phyloP scores from a whole-genome alignment of 2,329 filamentous ascomycete genomes.

The Claviceps fusiformis region DNA sequence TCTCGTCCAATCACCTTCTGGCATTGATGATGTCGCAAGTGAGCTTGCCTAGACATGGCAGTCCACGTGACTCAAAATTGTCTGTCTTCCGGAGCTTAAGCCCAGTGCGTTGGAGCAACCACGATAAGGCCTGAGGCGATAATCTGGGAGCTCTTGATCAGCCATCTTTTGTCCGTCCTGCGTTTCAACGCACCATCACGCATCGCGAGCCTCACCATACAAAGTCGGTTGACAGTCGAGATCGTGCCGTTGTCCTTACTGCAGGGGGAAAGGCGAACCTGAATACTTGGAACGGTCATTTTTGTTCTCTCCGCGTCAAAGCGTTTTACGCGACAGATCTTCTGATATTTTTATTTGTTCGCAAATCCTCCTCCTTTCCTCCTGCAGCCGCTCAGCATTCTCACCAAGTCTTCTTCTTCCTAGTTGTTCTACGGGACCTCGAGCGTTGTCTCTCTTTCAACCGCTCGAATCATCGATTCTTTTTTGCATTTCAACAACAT shows the following conservation, averaged over 20 bases:
- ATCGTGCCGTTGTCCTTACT: neutral
- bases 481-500: neutral
- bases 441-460: neutral
- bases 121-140: conserved; percentile 6
- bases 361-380: neutral
- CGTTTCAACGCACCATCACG: neutral
- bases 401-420: neutral
- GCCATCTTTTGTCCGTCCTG: conserved; percentile 1
- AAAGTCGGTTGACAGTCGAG: neutral
- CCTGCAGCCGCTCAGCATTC: neutral
- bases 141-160: conserved; percentile 4
- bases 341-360: neutral
- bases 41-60: neutral
- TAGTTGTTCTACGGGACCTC: neutral
- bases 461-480: neutral
- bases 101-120: neutral
- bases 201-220: neutral
- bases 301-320: neutral
- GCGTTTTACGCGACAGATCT: neutral
- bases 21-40: neutral
- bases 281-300: neutral
- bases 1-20: neutral
- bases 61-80: neutral
- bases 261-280: neutral
- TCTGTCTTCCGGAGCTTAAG: neutral